Conservation (phyloP, 495 filamentous ascomycete genomes). For the Hypoxylon intermedium region DNA sequence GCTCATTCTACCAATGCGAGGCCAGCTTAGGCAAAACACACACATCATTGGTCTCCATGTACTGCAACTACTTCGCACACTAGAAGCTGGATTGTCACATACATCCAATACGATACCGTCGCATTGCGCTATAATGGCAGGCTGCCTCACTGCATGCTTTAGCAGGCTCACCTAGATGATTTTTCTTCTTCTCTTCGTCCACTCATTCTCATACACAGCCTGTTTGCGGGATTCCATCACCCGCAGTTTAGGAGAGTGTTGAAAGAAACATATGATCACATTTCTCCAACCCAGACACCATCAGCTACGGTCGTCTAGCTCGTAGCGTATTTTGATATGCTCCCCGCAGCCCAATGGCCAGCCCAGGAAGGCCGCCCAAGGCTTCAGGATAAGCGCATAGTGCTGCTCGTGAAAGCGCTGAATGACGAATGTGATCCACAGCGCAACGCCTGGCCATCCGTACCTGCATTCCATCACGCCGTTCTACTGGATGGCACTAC, state of each 20-base stretch:
- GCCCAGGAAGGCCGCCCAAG: conserved; percentile 13
- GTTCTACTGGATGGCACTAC: conserved; percentile 29
- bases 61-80: conserved; percentile 27
- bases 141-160: conserved; percentile 34
- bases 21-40: conserved; percentile 37
- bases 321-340: conserved; percentile 16
- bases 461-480: conserved; percentile 40
- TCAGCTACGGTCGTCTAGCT: conserved; percentile 7
- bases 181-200: conserved; percentile 20
- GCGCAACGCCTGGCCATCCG: conserved; percentile 33
- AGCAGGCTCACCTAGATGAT: conserved; percentile 32
- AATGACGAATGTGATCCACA: conserved; percentile 36
- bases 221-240: conserved; percentile 28
- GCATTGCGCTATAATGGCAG: conserved; percentile 28
- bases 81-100: conserved; percentile 5
- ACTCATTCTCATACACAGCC: conserved; percentile 12
- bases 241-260: conserved; percentile 17
- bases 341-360: conserved; percentile 26
- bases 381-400: conserved; percentile 23
- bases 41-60: conserved; percentile 34
- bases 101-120: conserved; percentile 35
- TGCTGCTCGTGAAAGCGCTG: conserved; percentile 37
- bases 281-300: conserved; percentile 1
- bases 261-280: conserved; percentile 13
- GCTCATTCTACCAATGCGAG: conserved; percentile 39